Evolutionary conservation across 331 rosid species (phyloP), one percentile per base, ranked within the genome.

Genomic region (Quercus lobata): DNA sequence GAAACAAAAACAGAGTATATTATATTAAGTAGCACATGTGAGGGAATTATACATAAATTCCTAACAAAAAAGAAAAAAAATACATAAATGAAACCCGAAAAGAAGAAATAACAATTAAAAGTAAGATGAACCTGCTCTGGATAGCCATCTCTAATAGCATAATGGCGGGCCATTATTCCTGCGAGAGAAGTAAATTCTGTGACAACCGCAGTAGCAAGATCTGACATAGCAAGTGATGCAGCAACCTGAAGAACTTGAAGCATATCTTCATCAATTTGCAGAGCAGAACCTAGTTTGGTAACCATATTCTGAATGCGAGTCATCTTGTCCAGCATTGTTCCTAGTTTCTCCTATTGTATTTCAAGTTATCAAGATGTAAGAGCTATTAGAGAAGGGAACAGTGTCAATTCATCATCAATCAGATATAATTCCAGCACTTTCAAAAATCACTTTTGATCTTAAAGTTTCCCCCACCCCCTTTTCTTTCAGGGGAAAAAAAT

Each of bases 211-310:
- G 97, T 90, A 81, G 96, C 88, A 70, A 95, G 97, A 89, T 92
- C 99, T 80, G 97, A 91, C 99, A 92, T 91, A 58, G 98, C 94
- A 84, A 95, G 97, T 57, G 97, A 91, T 71, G 97, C 96, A 83
- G 98, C 98, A 72, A 84, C 94, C 57, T 21, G 83, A 73, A 85
- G 70, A 82, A 81, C 69, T 81, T 83, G 86, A 83, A 78, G 91
- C 71, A 76, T 72, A 66, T 82, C 86, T 72, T 86, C 89, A 79
- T 76, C 80, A 57, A 88, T 84, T 79, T 83, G 85, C 79, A 95
- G 82, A 52, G 88, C 83, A 41, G 75, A 86, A 83, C 93, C 73
- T 68, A 95, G 91, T 69, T 85, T 78, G 79, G 79, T 55, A 68
- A 90, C 92, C 74, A 82, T 86, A 62, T 80, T 84, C 84, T 92